Evolutionary conservation across 2,329 filamentous ascomycete genomes (phyloP).

Genomic region (Neonectria sp.): DNA sequence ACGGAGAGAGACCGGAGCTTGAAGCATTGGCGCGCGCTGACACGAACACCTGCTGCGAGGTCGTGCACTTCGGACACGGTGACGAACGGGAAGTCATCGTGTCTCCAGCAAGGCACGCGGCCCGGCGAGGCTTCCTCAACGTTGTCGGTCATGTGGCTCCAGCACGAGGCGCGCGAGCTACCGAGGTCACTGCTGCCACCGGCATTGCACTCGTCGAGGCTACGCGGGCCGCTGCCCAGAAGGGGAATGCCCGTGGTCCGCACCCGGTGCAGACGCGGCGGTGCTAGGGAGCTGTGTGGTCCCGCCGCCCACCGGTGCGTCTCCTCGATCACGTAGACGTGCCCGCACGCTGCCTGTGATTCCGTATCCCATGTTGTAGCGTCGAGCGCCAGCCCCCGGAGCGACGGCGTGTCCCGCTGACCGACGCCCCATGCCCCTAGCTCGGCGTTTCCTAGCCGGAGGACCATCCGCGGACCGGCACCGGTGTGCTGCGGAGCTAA

Average conservation of each 20-base stretch:
- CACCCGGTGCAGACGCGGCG: constrained; percentile 61
- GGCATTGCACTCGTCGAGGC: constrained; percentile 63
- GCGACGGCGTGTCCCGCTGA: constrained; percentile 65
- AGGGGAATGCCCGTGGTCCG: constrained; percentile 70
- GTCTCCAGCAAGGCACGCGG: constrained; percentile 65
- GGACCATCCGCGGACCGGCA: constrained; percentile 49
- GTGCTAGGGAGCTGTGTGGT: constrained; percentile 57
- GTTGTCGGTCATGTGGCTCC: constrained; percentile 46
- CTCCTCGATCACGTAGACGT: constrained; percentile 72
- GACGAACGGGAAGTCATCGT: constrained; percentile 67
- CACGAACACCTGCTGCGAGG: constrained; percentile 58
- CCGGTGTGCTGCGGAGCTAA: neutral
- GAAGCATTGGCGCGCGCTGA: constrained; percentile 64
- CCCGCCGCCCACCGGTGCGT: constrained; percentile 66
- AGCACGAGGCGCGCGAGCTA: constrained; percentile 57
- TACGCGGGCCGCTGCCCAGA: constrained; percentile 62
- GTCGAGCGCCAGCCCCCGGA: constrained; percentile 68
- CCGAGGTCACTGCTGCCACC: constrained; percentile 22
- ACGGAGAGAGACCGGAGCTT: constrained; percentile 62
- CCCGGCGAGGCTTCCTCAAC: neutral
- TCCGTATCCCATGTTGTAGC: constrained; percentile 54
- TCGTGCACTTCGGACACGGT: constrained; percentile 64
- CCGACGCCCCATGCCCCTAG: constrained; percentile 68
- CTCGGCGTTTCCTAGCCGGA: constrained; percentile 62
- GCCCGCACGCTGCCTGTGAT: constrained; percentile 44